A percentile compares a stretch with the other conserved stretches of the same genome.
phyloP scores from a whole-genome alignment of 2,329 filamentous ascomycete genomes.

The Alternaria atra region DNA sequence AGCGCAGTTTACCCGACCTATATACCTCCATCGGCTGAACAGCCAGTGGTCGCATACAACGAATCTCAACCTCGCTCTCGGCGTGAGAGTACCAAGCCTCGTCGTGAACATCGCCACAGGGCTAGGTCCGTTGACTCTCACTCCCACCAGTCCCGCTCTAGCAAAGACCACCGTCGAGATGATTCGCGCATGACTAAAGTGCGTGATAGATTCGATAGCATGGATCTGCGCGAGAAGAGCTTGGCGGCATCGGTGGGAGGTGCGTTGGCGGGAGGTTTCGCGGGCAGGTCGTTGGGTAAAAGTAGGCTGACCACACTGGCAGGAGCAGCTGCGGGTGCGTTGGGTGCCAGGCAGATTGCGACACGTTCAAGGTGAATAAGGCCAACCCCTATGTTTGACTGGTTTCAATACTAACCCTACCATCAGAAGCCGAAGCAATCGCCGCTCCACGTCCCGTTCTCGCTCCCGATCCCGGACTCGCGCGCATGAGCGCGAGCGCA shows the following conservation, averaged over 20 bases:
- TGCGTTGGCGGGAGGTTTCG: constrained; percentile 51
- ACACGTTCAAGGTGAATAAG: constrained; percentile 25
- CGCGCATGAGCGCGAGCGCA: constrained; percentile 23
- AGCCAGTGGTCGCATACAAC: constrained; percentile 31
- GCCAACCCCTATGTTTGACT: neutral
- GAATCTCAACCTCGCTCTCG: constrained; percentile 37
- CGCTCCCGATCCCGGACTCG: constrained; percentile 31
- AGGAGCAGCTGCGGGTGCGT: constrained; percentile 49
- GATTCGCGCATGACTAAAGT: constrained; percentile 42
- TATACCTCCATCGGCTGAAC: constrained; percentile 25
- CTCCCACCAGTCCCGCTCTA: constrained; percentile 37
- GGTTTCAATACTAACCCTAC: constrained; percentile 1
- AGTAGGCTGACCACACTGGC: constrained; percentile 49
- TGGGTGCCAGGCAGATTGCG: constrained; percentile 41
- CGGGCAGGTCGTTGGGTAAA: constrained; percentile 43
- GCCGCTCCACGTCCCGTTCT: constrained; percentile 27
- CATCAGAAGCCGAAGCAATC: constrained; percentile 29
- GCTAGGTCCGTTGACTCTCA: constrained; percentile 50
- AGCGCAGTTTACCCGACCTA: constrained; percentile 28
- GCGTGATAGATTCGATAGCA: constrained; percentile 48
- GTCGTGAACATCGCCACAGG: constrained; percentile 39
- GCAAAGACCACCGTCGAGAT: constrained; percentile 43
- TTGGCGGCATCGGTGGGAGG: constrained; percentile 49
- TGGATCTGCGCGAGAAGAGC: constrained; percentile 44
- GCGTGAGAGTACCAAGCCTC: constrained; percentile 40